Percentiles rank a stretch among this genome's conserved stretches.
These are phyloP conservation scores for Arthrinium puccinioides DNA, from an alignment of 2,329 filamentous ascomycete genomes.

Conservation along the genomic window DNA sequence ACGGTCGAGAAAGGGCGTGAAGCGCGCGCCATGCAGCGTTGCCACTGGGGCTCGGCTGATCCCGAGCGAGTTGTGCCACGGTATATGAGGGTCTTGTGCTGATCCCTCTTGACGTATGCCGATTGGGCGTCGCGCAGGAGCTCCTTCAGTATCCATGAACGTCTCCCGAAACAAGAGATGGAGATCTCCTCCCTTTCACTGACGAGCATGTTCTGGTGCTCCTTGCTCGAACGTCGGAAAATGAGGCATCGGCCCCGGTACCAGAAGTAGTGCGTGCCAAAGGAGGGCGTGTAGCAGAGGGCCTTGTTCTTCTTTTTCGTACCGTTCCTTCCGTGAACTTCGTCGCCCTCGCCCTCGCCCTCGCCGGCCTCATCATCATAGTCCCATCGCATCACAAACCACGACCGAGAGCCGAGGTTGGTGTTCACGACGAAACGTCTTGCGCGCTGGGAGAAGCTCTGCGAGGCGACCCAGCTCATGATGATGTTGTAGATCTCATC, in stretches of 20 bases:
- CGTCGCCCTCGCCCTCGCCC: conserved; percentile 32
- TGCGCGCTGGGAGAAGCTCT: conserved; percentile 52
- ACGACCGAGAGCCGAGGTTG: conserved; percentile 45
- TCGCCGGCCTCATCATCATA: conserved; percentile 34
- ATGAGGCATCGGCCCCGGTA: conserved; percentile 52
- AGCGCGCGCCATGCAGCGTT: conserved; percentile 53
- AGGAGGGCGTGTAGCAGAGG: conserved; percentile 58
- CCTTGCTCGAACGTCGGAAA: conserved; percentile 45
- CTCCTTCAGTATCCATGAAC: conserved; percentile 53
- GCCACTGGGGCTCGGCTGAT: conserved; percentile 43
- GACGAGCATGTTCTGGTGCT: conserved; percentile 32
- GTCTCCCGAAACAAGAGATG: conserved; percentile 54
- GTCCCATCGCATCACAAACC: conserved; percentile 37
- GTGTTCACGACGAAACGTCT: conserved; percentile 60
- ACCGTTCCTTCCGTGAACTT: conserved; percentile 21
- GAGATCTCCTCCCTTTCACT: conserved; percentile 52
- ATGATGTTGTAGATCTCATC: conserved; percentile 69
- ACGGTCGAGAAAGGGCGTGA: conserved; percentile 58
- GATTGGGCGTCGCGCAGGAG: conserved; percentile 52
- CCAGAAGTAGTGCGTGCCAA: conserved; percentile 63
- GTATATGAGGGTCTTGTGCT: conserved; percentile 59
- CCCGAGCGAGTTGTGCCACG: conserved; percentile 41
- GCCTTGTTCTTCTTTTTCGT: conserved; percentile 38
- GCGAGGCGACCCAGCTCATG: conserved; percentile 61
- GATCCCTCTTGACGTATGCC: conserved; percentile 49